A percentile compares a stretch with the other conserved stretches of the same genome.
These are phyloP conservation scores for Penicillium janthinellum DNA, from an alignment of 2,329 filamentous ascomycete species.

Conservation along the genomic window DNA sequence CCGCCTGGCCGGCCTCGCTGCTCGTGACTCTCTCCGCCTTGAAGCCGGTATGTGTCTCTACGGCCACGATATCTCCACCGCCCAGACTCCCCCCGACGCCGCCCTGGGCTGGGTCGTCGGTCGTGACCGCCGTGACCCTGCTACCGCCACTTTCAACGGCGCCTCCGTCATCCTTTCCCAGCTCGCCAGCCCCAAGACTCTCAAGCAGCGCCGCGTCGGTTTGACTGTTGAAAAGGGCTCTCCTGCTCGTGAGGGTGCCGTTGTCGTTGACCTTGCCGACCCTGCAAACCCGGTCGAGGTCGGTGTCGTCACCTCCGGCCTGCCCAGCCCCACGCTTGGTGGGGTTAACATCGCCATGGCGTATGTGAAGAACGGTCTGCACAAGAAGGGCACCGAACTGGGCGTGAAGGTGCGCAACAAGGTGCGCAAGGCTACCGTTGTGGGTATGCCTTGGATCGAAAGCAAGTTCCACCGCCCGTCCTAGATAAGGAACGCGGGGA, in stretches of 20 bases:
- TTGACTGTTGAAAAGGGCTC: constrained; percentile 76
- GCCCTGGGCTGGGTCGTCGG: constrained; percentile 79
- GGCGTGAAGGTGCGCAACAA: constrained; percentile 76
- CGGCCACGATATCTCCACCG: constrained; percentile 91
- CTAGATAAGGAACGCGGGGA: constrained; percentile 10
- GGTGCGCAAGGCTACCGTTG: constrained; percentile 71
- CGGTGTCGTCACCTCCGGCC: constrained; percentile 83
- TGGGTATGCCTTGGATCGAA: constrained; percentile 86
- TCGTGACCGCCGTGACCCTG: constrained; percentile 66
- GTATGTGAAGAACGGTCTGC: constrained; percentile 77
- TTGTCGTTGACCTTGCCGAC: constrained; percentile 64
- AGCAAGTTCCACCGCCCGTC: constrained; percentile 68
- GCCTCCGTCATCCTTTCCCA: constrained; percentile 75
- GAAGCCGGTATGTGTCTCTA: constrained; percentile 99
- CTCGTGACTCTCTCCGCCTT: constrained; percentile 86
- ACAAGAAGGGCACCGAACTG: constrained; percentile 82
- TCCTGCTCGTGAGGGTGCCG: constrained; percentile 84
- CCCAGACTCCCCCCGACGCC: constrained; percentile 68
- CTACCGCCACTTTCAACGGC: constrained; percentile 76
- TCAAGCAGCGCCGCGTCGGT: constrained; percentile 75
- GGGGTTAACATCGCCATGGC: constrained; percentile 93
- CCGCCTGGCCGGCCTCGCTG: constrained; percentile 83
- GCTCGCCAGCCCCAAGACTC: constrained; percentile 62
- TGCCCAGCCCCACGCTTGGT: constrained; percentile 80
- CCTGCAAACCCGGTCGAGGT: constrained; percentile 58